Percentiles rank a stretch among this genome's conserved stretches.
Conservation (phyloP, 2,329 filamentous ascomycete species). For the Camillea tinctor region DNA sequence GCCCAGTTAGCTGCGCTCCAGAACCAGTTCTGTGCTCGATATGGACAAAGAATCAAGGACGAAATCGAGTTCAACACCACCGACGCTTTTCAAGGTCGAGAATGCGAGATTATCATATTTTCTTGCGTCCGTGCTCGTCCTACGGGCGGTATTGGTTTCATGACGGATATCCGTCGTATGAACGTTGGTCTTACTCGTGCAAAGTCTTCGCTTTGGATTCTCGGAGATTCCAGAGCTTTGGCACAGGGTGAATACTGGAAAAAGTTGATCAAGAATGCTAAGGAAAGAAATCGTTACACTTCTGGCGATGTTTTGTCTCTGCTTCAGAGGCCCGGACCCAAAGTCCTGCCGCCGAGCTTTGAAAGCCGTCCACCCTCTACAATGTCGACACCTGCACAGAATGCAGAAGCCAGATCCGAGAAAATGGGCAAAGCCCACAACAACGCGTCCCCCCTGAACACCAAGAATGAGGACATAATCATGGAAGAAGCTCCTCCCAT, state of each 20-base stretch:
- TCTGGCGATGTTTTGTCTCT: conserved; percentile 56
- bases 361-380: conserved; percentile 1
- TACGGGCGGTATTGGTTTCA: conserved; percentile 96
- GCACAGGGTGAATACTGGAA: conserved; percentile 89
- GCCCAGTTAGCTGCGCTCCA: conserved; percentile 83
- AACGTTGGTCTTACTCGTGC: conserved; percentile 97
- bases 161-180: conserved; percentile 98
- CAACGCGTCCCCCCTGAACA: not conserved
- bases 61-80: conserved; percentile 97
- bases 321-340: conserved; percentile 44
- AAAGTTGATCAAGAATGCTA: conserved; percentile 79
- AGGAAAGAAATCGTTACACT: conserved; percentile 72
- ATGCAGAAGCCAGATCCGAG: not conserved
- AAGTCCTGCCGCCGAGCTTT: conserved; percentile 29
- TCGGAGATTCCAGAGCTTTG: conserved; percentile 86
- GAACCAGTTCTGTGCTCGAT: conserved; percentile 67
- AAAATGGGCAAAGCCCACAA: not conserved
- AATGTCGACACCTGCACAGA: conserved; percentile 1
- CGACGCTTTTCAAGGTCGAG: conserved; percentile 94
- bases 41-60: conserved; percentile 72
- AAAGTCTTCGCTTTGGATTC: conserved; percentile 93
- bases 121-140: conserved; percentile 93
- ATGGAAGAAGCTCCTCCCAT: conserved; percentile 28
- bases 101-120: conserved; percentile 98
- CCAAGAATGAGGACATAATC: conserved; percentile 23